Evolutionary conservation across 2,329 filamentous ascomycete genomes (phyloP), one percentile per base, ranked within the genome.

Genomic region (Pestalotiopsis sp.): DNA sequence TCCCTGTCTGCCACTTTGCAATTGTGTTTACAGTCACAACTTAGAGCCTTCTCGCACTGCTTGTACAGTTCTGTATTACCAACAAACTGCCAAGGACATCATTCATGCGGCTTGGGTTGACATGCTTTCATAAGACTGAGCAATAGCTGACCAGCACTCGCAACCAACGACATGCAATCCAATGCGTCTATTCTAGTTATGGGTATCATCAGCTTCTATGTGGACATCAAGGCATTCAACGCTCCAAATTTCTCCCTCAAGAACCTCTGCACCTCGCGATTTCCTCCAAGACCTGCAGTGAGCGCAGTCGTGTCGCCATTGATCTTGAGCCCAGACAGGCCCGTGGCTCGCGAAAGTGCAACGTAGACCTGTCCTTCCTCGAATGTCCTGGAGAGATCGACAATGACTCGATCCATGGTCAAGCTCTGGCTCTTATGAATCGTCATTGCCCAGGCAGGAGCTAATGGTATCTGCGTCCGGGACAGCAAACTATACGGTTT

Each of bases 401-500:
- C 87, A 2, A 85, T 81, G 2, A 89, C 88, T 4, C 83, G 82
- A 23, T 90, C 85, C 4, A 92, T 78, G 1, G 89, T 90, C 82
- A 91, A 86, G 3, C 89, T 88, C 78, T 91, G 87, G 4, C 83
- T 84, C 75, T 90, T 91, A 75, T 92, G 90, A 2, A 90, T 85
- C 0, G 85, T 91, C 73, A 91, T 84, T 0, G 90, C 90, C 86
- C 89, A 92, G 0, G 85, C 90, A 0, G 88, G 81, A 1, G 84
- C 78, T 0, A 92, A 80, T 0, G 90, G 90, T 5, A 92, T 83
- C 73, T 91, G 89, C 0, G 88, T 89, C n/a, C 90, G 81, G 1
- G 81, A 80, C 0, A 90, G 74, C 1, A 85, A 72, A 45, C 81
- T 84, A 70, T 84, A 85, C 0, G 86, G 85, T 64, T 75, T 23